These are phyloP conservation scores for Leccinum disarticulatum DNA, from an alignment of 768 basidiomycete genomes.

Conservation along the genomic window DNA sequence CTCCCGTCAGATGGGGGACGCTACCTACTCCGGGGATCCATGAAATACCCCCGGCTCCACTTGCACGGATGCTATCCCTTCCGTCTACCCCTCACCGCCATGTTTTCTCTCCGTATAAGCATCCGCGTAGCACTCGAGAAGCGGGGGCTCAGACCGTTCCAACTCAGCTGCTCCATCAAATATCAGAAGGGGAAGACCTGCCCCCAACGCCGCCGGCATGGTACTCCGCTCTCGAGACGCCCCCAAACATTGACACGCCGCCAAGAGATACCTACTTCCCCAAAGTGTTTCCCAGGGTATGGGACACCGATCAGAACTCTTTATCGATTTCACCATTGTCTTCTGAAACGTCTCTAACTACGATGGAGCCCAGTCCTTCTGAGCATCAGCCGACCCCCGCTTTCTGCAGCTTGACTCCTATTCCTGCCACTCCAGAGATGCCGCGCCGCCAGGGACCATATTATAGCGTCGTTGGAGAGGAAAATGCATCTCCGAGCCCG, in stretches of 20 bases:
- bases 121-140: constrained; percentile 16
- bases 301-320: constrained; percentile 60
- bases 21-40: constrained; percentile 60
- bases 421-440: constrained; percentile 62
- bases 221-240: constrained; percentile 80
- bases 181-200: constrained; percentile 38
- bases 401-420: constrained; percentile 62
- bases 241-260: constrained; percentile 59
- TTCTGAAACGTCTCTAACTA: constrained; percentile 26
- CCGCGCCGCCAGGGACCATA: constrained; percentile 76
- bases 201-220: constrained; percentile 72
- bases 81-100: constrained; percentile 38
- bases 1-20: constrained; percentile 45
- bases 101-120: constrained; percentile 17
- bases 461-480: constrained; percentile 52
- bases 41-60: constrained; percentile 65
- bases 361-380: constrained; percentile 17
- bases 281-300: constrained; percentile 81
- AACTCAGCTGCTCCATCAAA: constrained; percentile 12
- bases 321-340: constrained; percentile 38
- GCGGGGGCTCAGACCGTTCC: constrained; percentile 24
- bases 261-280: constrained; percentile 77
- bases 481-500: constrained; percentile 51
- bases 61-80: constrained; percentile 47
- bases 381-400: constrained; percentile 22